Conservation (phyloP, 345 rosid genomes). For the Camelina laxa region DNA sequence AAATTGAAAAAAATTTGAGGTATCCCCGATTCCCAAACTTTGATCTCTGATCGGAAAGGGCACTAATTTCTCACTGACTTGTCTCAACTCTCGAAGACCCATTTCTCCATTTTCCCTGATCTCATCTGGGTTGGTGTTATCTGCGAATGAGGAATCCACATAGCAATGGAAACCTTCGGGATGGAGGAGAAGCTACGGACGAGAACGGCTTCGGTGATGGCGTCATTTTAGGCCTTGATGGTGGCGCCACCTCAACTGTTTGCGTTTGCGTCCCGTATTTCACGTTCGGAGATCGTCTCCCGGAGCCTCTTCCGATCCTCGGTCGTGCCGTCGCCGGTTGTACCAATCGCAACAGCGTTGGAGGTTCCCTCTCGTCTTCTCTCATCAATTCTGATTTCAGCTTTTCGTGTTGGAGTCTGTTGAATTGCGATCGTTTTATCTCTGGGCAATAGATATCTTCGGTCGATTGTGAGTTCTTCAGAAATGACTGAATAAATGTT, state of each 20-base stretch:
- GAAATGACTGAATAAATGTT: slow-evolving; percentile 21
- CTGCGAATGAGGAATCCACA: slow-evolving; percentile 37
- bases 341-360: slow-evolving; percentile 49
- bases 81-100: slow-evolving; percentile 16
- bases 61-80: slow-evolving; percentile 1
- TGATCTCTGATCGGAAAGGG: slow-evolving; percentile 14
- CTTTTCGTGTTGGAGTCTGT: background rate
- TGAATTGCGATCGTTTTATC: background rate
- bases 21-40: background rate
- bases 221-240: slow-evolving; percentile 46
- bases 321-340: slow-evolving; percentile 45
- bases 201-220: slow-evolving; percentile 40
- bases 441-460: background rate
- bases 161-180: slow-evolving; percentile 34
- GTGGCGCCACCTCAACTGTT: slow-evolving; percentile 50
- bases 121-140: slow-evolving; percentile 37
- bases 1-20: slow-evolving; percentile 2
- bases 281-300: slow-evolving; percentile 22
- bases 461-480: background rate
- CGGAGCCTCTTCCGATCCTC: slow-evolving; percentile 45
- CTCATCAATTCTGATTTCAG: background rate
- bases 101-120: slow-evolving; percentile 28
- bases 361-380: slow-evolving; percentile 37
- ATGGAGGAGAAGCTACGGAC: slow-evolving; percentile 1
- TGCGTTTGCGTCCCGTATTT: slow-evolving; percentile 47